These are phyloP conservation scores for Geotrichum europaeum DNA, from an alignment of 1,139 yeast species.

Conservation along the genomic window DNA sequence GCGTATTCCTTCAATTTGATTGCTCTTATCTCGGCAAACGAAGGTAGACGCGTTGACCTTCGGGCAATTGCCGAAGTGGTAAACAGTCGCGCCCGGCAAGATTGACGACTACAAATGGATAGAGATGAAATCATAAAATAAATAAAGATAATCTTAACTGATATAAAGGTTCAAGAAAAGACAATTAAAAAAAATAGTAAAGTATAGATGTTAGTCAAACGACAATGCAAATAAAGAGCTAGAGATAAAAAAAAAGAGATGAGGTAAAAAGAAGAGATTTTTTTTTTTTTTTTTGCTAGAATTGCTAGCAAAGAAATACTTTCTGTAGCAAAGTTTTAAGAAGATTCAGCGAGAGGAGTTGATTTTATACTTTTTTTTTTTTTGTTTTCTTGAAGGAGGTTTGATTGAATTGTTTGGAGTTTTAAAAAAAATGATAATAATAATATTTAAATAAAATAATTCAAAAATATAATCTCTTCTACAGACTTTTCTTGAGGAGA, in stretches of 20 bases:
- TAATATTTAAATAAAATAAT: neutral
- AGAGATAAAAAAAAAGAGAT: neutral
- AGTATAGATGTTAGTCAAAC: too few species aligned
- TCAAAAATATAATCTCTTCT: too few species aligned
- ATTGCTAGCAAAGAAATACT: neutral
- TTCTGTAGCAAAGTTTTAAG: neutral
- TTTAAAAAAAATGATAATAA: neutral
- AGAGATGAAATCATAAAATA: neutral
- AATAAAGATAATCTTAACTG: neutral
- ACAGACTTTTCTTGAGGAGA: neutral
- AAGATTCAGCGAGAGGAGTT: neutral
- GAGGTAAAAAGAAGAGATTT: neutral
- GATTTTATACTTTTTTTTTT: neutral
- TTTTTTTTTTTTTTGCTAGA: neutral
- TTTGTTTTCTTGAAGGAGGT: neutral
- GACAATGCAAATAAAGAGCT: neutral
- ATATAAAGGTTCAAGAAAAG: neutral
- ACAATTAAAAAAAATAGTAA: neutral
- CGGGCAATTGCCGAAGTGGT: neutral
- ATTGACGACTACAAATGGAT: neutral
- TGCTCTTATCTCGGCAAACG: constrained; percentile 33
- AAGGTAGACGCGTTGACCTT: constrained; percentile 28
- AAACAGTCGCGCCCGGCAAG: neutral
- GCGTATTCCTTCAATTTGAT: constrained; percentile 32
- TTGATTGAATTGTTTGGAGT: neutral